Evolutionary conservation across 768 basidiomycete species (phyloP).

Genomic region (Fibroporia radiculosa): DNA sequence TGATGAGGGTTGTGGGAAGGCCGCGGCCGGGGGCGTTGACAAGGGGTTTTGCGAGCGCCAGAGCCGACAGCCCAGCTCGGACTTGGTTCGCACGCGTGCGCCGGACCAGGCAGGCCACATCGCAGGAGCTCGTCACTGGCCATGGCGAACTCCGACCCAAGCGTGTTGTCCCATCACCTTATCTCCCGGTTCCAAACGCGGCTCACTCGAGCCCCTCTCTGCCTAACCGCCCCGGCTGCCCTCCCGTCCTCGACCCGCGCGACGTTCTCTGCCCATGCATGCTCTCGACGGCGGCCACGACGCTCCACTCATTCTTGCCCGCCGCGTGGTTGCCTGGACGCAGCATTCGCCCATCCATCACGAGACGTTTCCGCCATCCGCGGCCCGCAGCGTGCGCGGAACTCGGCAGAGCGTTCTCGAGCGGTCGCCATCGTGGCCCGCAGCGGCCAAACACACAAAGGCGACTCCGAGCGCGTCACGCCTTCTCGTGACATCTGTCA

Average conservation of each 20-base stretch:
- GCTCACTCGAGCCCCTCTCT: slow-evolving; percentile 4
- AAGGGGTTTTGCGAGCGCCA: slow-evolving; percentile 27
- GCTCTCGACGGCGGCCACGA: slow-evolving; percentile 10
- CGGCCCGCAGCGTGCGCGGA: slow-evolving; percentile 57
- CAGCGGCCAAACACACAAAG: background rate
- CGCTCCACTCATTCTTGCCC: background rate
- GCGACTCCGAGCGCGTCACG: slow-evolving; percentile 5
- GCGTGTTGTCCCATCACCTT: slow-evolving; percentile 16
- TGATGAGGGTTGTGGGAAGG: slow-evolving; percentile 17
- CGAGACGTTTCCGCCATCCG: slow-evolving; percentile 16
- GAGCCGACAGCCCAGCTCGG: slow-evolving; percentile 28
- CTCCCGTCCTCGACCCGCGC: background rate
- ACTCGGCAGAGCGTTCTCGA: slow-evolving; percentile 56
- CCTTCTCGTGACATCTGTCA: slow-evolving; percentile 7
- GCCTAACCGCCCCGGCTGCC: background rate
- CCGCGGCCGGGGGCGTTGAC: slow-evolving; percentile 23
- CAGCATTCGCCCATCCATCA: slow-evolving; percentile 11
- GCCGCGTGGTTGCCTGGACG: slow-evolving; percentile 15
- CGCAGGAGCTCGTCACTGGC: slow-evolving; percentile 28
- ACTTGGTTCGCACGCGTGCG: slow-evolving; percentile 32
- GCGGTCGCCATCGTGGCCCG: slow-evolving; percentile 42
- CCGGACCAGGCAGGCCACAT: slow-evolving; percentile 20
- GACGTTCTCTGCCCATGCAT: background rate
- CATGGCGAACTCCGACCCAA: slow-evolving; percentile 29
- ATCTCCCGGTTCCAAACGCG: slow-evolving; percentile 6